Evolutionary conservation across 768 basidiomycete genomes (phyloP).

Genomic region (Wakefieldia striispora): DNA sequence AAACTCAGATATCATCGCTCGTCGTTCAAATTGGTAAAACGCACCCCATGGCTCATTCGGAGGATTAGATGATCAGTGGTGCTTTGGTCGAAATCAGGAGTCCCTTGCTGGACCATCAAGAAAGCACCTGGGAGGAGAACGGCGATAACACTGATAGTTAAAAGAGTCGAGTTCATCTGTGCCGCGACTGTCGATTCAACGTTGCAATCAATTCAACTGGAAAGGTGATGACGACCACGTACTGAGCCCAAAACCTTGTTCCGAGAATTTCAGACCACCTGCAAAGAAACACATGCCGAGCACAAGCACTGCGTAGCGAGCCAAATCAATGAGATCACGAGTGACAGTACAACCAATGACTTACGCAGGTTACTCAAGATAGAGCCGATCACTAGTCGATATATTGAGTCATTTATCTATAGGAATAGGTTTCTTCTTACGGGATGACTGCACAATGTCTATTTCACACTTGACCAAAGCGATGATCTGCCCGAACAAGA

Average conservation of each 20-base stretch:
- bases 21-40: slow-evolving; percentile 17
- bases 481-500: slow-evolving; percentile 51
- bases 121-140: slow-evolving; percentile 76
- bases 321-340: neutral
- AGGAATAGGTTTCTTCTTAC: slow-evolving; percentile 41
- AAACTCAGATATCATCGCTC: slow-evolving; percentile 4
- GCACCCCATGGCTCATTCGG: slow-evolving; percentile 74
- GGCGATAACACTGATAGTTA: slow-evolving; percentile 75
- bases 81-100: slow-evolving; percentile 11
- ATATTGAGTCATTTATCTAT: neutral
- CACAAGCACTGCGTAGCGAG: slow-evolving; percentile 56
- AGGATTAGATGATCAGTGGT: slow-evolving; percentile 47
- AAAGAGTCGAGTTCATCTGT: slow-evolving; percentile 69
- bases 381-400: slow-evolving; percentile 67
- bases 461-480: slow-evolving; percentile 80
- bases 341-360: slow-evolving; percentile 16
- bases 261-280: slow-evolving; percentile 71
- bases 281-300: too few species aligned
- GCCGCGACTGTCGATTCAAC: slow-evolving; percentile 50
- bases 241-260: slow-evolving; percentile 78
- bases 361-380: slow-evolving; percentile 74
- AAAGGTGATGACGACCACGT: slow-evolving; percentile 20
- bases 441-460: slow-evolving; percentile 74
- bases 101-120: slow-evolving; percentile 45
- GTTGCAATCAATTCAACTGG: neutral